These are phyloP conservation scores for Parascedosporium putredinis DNA, from an alignment of 2,329 filamentous ascomycete genomes.

Conservation along the genomic window DNA sequence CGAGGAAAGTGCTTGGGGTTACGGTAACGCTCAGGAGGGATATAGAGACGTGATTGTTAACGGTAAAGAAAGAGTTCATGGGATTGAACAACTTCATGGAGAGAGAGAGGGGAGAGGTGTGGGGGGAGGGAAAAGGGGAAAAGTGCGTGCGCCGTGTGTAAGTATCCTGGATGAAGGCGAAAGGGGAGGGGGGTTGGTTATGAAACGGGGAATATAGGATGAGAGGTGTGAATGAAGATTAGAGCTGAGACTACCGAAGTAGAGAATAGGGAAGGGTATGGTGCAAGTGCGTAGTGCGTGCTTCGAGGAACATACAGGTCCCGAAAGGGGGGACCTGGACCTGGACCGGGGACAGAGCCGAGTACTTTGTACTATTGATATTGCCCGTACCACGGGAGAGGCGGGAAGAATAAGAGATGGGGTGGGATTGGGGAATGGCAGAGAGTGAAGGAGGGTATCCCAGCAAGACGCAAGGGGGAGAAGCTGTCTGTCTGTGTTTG, in stretches of 20 bases:
- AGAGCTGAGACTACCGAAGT: background rate
- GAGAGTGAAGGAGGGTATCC: background rate
- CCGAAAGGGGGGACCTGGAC: too few species aligned
- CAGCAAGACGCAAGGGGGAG: background rate
- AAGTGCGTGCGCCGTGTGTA: too few species aligned
- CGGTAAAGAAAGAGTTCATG: constrained; percentile 50
- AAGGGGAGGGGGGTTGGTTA: background rate
- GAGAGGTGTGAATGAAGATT: background rate
- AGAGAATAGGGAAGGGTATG: too few species aligned
- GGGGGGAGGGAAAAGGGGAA: background rate
- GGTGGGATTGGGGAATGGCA: too few species aligned
- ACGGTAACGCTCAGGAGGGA: constrained; percentile 49
- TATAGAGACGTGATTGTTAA: constrained; percentile 52
- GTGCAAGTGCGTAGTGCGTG: too few species aligned
- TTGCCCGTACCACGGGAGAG: background rate
- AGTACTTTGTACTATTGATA: too few species aligned
- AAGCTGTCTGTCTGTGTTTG: background rate
- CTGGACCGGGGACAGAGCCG: too few species aligned
- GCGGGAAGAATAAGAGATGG: background rate
- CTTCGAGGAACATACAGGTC: too few species aligned
- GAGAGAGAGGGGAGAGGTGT: background rate
- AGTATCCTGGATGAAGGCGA: too few species aligned
- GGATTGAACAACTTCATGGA: constrained; percentile 16
- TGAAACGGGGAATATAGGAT: background rate
- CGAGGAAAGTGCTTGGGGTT: constrained; percentile 47